phyloP scores from a whole-genome alignment of 768 basidiomycete genomes.

The Suillus placidus region DNA sequence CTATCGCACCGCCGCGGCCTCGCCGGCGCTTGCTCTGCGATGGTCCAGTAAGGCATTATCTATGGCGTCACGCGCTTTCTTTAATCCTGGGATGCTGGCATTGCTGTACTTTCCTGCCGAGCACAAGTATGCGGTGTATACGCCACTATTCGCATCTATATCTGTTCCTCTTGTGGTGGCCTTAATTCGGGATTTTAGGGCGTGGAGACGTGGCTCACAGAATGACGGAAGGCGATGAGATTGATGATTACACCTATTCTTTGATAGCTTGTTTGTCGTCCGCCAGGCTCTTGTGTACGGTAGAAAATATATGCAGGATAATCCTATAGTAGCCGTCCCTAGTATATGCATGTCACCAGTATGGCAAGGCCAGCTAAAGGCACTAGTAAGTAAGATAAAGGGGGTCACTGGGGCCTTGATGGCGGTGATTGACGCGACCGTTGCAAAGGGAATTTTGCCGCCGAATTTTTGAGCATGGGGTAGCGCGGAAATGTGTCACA shows the following conservation, averaged over 20 bases:
- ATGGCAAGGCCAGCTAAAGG: not conserved
- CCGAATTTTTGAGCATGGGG: not conserved
- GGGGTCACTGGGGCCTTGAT: not conserved
- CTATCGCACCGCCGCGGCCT: constrained; percentile 21
- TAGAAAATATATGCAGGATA: not conserved
- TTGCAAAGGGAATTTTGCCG: not conserved
- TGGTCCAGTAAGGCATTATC: constrained; percentile 65
- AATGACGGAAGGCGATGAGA: constrained; percentile 19
- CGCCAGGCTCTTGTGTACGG: not conserved
- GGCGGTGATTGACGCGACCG: not conserved
- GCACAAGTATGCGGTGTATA: constrained; percentile 96
- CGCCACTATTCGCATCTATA: constrained; percentile 91
- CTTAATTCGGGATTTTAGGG: constrained; percentile 68
- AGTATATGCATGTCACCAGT: not conserved
- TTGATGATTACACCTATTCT: not conserved
- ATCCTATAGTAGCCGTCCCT: not conserved
- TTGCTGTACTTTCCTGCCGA: constrained; percentile 97
- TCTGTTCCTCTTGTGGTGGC: constrained; percentile 81
- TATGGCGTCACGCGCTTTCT: constrained; percentile 85
- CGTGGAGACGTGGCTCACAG: constrained; percentile 49
- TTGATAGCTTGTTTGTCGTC: not conserved
- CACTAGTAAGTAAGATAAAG: not conserved
- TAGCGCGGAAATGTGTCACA: not conserved
- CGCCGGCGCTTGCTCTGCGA: constrained; percentile 44
- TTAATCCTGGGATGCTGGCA: constrained; percentile 95